A percentile compares a stretch with the other conserved stretches of the same genome.
Evolutionary conservation across 2,329 filamentous ascomycete genomes (phyloP).

Genomic region (Calonectria honghensis): DNA sequence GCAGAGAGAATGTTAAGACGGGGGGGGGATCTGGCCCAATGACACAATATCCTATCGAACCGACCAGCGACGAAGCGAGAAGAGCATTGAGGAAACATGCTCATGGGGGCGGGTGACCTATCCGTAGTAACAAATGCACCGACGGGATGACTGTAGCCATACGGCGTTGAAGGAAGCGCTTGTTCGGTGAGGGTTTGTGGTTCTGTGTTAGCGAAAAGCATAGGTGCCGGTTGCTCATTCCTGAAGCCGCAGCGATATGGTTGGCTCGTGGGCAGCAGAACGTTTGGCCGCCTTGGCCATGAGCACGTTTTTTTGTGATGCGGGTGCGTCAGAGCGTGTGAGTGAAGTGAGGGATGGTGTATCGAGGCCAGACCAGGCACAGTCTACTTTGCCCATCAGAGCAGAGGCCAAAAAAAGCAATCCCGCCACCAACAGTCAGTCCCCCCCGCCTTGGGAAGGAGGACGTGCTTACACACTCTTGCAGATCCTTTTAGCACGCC

Average conservation of each 20-base stretch:
- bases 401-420: slow-evolving; percentile 11
- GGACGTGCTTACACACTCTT: slow-evolving; percentile 12
- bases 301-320: neutral
- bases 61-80: neutral
- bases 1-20: slow-evolving; percentile 32
- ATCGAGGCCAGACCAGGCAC: neutral
- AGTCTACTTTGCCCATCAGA: neutral
- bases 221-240: neutral
- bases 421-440: neutral
- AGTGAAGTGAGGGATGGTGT: slow-evolving; percentile 3
- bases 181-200: slow-evolving; percentile 10
- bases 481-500: neutral
- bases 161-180: neutral
- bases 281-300: slow-evolving; percentile 1
- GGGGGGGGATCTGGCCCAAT: slow-evolving; percentile 31
- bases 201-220: slow-evolving; percentile 6
- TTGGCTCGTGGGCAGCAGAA: slow-evolving; percentile 11
- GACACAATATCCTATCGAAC: neutral
- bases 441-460: neutral
- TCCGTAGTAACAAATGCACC: neutral
- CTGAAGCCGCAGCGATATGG: neutral
- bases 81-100: neutral
- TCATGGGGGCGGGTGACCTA: neutral
- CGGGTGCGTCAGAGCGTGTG: slow-evolving; percentile 6
- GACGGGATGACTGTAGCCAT: neutral